Evolutionary conservation across 805 yeast species (phyloP).

Genomic region (Hyphopichia homilentoma): DNA sequence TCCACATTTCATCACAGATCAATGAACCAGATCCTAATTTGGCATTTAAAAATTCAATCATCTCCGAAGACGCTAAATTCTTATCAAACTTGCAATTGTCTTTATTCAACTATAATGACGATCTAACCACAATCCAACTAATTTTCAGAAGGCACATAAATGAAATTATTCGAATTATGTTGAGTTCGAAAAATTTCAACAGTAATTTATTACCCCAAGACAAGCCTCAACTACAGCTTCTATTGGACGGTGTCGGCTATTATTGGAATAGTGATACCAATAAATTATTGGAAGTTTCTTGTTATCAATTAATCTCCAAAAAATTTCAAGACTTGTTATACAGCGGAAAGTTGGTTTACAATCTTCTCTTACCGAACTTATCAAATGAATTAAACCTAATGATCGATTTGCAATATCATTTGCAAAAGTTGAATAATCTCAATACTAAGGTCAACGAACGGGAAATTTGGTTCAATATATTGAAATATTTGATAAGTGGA

Average conservation of each 20-base stretch:
- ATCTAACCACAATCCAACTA: conserved; percentile 41
- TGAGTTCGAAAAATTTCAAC: conserved; percentile 35
- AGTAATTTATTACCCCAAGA: conserved; percentile 12
- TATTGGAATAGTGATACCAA: conserved; percentile 41
- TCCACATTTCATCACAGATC: conserved; percentile 26
- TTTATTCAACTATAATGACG: conserved; percentile 44
- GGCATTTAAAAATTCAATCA: conserved; percentile 31
- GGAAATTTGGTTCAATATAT: conserved; percentile 40
- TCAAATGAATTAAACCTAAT: conserved; percentile 39
- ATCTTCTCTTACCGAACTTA: conserved; percentile 30
- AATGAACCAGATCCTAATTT: conserved; percentile 10
- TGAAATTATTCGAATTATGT: conserved; percentile 36
- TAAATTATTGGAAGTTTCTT: conserved; percentile 37
- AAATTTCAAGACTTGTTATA: conserved; percentile 32
- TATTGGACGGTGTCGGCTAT: conserved; percentile 42
- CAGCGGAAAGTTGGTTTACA: conserved; percentile 28
- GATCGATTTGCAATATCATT: conserved; percentile 40
- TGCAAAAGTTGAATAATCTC: conserved; percentile 31
- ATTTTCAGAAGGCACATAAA: conserved; percentile 43
- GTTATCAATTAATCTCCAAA: conserved; percentile 35
- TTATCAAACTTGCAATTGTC: conserved; percentile 40
- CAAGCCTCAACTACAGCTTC: conserved; percentile 17
- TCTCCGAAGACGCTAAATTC: conserved; percentile 43
- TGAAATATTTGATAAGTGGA: conserved; percentile 40
- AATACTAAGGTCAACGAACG: conserved; percentile 23